Base-by-base conservation (phyloP, 75 land plant species). In the Azolla pinnata region DNA sequence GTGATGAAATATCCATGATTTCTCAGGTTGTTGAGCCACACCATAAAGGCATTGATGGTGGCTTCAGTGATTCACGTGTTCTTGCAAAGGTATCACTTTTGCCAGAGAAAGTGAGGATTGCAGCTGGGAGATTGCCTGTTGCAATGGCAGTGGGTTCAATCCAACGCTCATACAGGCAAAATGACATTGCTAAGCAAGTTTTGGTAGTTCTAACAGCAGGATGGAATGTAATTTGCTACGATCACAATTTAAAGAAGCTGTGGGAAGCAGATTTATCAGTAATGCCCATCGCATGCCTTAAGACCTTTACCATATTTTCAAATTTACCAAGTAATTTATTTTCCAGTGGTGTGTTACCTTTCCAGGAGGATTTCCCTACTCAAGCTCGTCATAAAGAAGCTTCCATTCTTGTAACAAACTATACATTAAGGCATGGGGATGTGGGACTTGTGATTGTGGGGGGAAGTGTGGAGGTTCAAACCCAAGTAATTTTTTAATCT, bases 171-270 rank as follows among this genome's bases (percentile, higher is more conserved):
- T 67, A 79, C 32, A 83, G 57, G 40, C 68, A 68, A 31, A 79
- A 79, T 8, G 79, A 83, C 42, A 51, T 57, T 17, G 74, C 44
- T 33, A 93, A 88, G 71, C 84, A 93, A 63, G 90, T 93, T 51
- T 61, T 93, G 74, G 98, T 93, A 55, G 98, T 89, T 59, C 96
- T 93, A 23, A 89, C 98, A 20, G 85, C 98, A 12, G 98, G 90
- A 40, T 93, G 98, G 98, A 75, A 78, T 21, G 72, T 93, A 14
- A 81, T 93, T 77, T 93, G 98, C 62, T 93, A 86, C 56, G 98
- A 93, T 60, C 96, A 88, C 77, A 93, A 93, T 49, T 70, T 93
- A 47, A 79, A 81, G 52, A 93, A 93, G 62, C 77, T 93, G 25
- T 93, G 98, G 98, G 98, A 93, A 62, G 64, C 61, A 19, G 81